A percentile compares a stretch with the other conserved stretches of the same genome.
phyloP scores from a whole-genome alignment of 2,329 filamentous ascomycete genomes.

The Sclerotinia minor region DNA sequence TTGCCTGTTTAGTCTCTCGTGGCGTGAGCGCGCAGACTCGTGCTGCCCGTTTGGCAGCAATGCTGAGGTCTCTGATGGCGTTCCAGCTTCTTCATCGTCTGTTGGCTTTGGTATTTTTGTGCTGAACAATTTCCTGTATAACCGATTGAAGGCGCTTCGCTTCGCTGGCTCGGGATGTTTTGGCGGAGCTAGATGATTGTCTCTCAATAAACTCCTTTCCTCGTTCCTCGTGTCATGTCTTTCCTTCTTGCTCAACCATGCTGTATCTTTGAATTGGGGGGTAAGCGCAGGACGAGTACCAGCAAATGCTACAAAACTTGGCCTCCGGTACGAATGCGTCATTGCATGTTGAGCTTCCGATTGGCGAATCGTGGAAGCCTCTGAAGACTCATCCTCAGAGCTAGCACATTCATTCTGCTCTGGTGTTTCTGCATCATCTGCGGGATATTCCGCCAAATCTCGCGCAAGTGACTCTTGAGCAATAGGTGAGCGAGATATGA shows the following conservation, averaged over 20 bases:
- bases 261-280: constrained; percentile 51
- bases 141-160: constrained; percentile 43
- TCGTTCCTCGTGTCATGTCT: constrained; percentile 57
- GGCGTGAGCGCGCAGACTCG: constrained; percentile 50
- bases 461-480: constrained; percentile 65
- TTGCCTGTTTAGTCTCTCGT: constrained; percentile 65
- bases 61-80: constrained; percentile 46
- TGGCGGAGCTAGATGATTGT: constrained; percentile 65
- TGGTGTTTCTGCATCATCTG: constrained; percentile 51
- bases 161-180: constrained; percentile 50
- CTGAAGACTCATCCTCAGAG: constrained; percentile 44
- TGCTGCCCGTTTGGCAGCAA: constrained; percentile 45
- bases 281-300: constrained; percentile 70
- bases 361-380: constrained; percentile 42
- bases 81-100: constrained; percentile 46
- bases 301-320: constrained; percentile 73
- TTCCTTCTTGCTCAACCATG: constrained; percentile 54
- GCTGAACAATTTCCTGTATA: constrained; percentile 53
- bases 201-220: constrained; percentile 61
- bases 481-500: constrained; percentile 62
- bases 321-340: constrained; percentile 70
- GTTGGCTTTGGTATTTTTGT: constrained; percentile 51
- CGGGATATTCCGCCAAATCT: constrained; percentile 65
- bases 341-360: constrained; percentile 49
- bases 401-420: constrained; percentile 45